A percentile compares a stretch with the other conserved stretches of the same genome.
phyloP scores from a whole-genome alignment of 2,329 filamentous ascomycete genomes.

The Beauveria pseudobassiana region DNA sequence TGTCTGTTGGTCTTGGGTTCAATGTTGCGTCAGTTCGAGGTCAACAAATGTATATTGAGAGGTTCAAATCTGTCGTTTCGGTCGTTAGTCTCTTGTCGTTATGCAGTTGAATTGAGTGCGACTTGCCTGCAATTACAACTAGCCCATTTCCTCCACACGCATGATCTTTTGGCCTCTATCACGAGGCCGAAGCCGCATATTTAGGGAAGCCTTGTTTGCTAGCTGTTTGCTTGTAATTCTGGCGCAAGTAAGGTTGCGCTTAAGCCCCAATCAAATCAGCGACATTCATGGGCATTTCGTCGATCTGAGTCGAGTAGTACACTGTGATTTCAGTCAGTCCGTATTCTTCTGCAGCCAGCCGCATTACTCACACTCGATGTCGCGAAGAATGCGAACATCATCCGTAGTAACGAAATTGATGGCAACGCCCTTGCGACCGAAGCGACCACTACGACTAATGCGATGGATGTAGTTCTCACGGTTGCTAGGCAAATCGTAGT shows the following conservation, averaged over 20 bases:
- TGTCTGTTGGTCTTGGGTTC: background rate
- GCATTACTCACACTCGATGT: constrained; percentile 73
- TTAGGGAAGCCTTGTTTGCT: no score
- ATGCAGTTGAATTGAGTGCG: background rate
- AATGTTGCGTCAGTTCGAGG: background rate
- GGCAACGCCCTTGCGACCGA: constrained; percentile 95
- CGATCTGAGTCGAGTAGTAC: constrained; percentile 94
- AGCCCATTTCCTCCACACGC: constrained; percentile 10
- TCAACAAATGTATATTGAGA: constrained; percentile 6
- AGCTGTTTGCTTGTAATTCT: background rate
- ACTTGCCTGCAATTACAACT: constrained; percentile 9
- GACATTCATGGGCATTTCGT: constrained; percentile 98
- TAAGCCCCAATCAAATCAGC: constrained; percentile 48
- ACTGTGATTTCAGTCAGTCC: constrained; percentile 44
- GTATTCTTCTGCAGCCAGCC: background rate
- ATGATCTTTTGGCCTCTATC: background rate
- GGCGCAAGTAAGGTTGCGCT: constrained; percentile 5
- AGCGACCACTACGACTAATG: constrained; percentile 90
- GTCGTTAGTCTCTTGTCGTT: background rate
- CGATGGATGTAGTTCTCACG: constrained; percentile 99
- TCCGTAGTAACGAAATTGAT: constrained; percentile 99
- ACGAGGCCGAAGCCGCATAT: background rate
- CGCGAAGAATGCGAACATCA: constrained; percentile 91
- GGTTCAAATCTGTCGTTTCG: background rate
- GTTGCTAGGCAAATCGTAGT: constrained; percentile 96